Evolutionary conservation across 2,329 filamentous ascomycete genomes (phyloP).

Genomic region (Raffaelea ambrosiae): DNA sequence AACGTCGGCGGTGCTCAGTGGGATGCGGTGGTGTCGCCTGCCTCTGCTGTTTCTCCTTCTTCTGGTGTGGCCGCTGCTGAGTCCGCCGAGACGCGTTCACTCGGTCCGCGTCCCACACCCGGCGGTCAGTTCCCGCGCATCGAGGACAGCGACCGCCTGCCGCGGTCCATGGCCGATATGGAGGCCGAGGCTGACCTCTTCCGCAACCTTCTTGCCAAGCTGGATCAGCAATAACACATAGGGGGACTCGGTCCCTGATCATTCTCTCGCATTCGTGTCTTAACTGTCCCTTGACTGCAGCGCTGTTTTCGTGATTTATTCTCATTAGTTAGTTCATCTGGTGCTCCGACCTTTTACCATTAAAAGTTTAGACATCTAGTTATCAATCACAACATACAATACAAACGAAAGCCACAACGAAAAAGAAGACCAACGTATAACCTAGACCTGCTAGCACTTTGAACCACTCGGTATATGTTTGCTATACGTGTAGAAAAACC

Average conservation of each 20-base stretch:
- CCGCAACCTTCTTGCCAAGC: constrained; percentile 37
- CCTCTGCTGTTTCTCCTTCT: background rate
- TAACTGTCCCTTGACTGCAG: no score
- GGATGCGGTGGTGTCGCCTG: constrained; percentile 27
- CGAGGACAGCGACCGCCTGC: constrained; percentile 60
- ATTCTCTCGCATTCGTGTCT: no score
- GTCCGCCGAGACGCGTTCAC: background rate
- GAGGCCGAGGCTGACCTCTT: constrained; percentile 64
- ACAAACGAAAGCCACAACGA: background rate
- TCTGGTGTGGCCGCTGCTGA: background rate
- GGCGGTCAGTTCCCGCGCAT: constrained; percentile 56
- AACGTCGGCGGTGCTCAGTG: constrained; percentile 67
- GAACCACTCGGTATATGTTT: no score
- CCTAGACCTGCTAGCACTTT: no score
- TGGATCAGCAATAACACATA: constrained; percentile 23
- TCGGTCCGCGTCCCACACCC: constrained; percentile 31
- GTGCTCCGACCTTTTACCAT: no score
- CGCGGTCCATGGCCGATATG: constrained; percentile 70
- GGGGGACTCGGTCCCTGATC: no score
- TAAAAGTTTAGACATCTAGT: no score
- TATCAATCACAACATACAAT: no score
- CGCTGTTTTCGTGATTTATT: no score
- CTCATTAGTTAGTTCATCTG: no score
- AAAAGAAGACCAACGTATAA: background rate
- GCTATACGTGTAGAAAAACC: no score